Evolutionary conservation across 805 yeast species (phyloP), one percentile per base, ranked within the genome.

Genomic region (Ogataea nakhonphanomensis): DNA sequence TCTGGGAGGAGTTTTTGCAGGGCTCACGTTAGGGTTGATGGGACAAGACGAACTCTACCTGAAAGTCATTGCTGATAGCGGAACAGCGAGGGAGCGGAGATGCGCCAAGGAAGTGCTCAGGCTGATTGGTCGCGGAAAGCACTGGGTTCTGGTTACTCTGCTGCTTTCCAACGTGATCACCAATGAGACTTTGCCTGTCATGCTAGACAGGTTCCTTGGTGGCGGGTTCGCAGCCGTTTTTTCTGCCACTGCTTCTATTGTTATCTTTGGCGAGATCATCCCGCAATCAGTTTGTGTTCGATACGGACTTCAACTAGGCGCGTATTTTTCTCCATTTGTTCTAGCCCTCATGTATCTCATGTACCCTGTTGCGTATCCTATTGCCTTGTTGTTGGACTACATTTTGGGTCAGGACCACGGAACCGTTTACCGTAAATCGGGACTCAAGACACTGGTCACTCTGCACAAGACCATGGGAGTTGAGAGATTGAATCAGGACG

Each of bases 191-290:
- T 71, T 91, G 45, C 99, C 99, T 1, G 91, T 91, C 51, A 95
- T 91, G 15, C 72, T 93, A 44, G 98, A 91, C 61, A 74, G 95
- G 40, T 84, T 91, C 53, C 74, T 93, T 10, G 98, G 98, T 34
- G 98, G 98, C 30, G 99, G 99, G 1, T 84, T 95, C 84, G 90
- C 93, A 10, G 99, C 99, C 0, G 96, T 91, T 26, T 86, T 89
- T 10, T 75, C 89, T 9, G 82, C 97, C n/a, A 90, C 99, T 0
- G 90, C 84, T 3, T 77, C 90, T 20, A 91, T 91, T 58, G 97
- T 91, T 36, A 75, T 91, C 9, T 91, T 91, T 64, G 99, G 99
- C 45, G 99, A 91, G 59, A 85, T 91, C 53, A 91, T 91, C 46
- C 99, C 99, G 2, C 99, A 91, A 65, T 81, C 93, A 14, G 71